Evolutionary conservation across 2,329 filamentous ascomycete genomes (phyloP).

Genomic region (Blumeriella jaapii): DNA sequence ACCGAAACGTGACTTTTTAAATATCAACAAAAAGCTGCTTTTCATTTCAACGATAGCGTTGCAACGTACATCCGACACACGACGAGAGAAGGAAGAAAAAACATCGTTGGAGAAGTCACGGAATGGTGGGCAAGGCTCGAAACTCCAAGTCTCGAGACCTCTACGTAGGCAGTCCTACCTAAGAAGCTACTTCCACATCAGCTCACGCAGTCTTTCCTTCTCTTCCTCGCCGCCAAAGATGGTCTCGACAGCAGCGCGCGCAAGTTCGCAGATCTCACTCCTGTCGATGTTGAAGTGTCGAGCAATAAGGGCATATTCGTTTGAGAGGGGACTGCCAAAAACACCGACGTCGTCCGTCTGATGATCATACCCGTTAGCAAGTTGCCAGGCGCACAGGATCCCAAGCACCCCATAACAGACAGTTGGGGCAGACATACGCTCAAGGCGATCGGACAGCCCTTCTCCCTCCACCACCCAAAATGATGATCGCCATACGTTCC

Average conservation of each 20-base stretch:
- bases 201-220: slow-evolving; percentile 40
- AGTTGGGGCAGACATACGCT: slow-evolving; percentile 42
- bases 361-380: neutral
- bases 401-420: neutral
- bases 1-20: no score
- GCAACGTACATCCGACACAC: no score
- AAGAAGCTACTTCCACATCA: slow-evolving; percentile 35
- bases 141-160: no score
- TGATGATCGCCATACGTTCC: slow-evolving; percentile 59
- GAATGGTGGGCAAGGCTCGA: no score
- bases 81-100: no score
- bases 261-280: slow-evolving; percentile 40
- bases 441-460: slow-evolving; percentile 49
- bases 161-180: no score
- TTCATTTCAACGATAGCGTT: no score
- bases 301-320: slow-evolving; percentile 65
- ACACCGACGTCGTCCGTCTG: slow-evolving; percentile 82
- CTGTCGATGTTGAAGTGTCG: slow-evolving; percentile 51
- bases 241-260: slow-evolving; percentile 46
- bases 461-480: slow-evolving; percentile 61
- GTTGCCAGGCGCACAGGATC: neutral
- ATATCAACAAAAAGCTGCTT: no score
- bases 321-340: slow-evolving; percentile 63
- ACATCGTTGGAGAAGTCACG: no score
- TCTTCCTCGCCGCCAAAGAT: slow-evolving; percentile 58